These are phyloP conservation scores for Friedmanniomyces endolithicus DNA, from an alignment of 495 filamentous ascomycete species.

Conservation along the genomic window DNA sequence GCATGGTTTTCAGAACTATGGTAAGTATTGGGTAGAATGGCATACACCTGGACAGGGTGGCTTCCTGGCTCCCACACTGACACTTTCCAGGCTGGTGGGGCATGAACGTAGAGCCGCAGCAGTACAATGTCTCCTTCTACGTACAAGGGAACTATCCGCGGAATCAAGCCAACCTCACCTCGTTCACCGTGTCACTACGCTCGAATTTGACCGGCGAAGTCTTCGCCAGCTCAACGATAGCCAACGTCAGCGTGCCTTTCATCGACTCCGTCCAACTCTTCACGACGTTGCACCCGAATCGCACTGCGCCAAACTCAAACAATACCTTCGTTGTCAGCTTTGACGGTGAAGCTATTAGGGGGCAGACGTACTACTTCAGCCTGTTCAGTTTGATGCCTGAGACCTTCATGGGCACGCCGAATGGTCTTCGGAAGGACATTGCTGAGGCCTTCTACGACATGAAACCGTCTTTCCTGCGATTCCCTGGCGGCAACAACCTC, in stretches of 20 bases:
- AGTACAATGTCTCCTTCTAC: slow-evolving; percentile 27
- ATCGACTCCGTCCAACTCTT: neutral
- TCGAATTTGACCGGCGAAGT: slow-evolving; percentile 37
- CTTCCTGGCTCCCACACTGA: neutral
- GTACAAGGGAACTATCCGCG: slow-evolving; percentile 16
- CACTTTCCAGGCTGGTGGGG: slow-evolving; percentile 4
- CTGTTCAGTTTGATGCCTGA: slow-evolving; percentile 28
- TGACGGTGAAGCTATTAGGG: neutral
- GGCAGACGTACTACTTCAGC: slow-evolving; percentile 24
- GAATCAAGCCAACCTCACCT: slow-evolving; percentile 17
- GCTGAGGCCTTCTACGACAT: slow-evolving; percentile 21
- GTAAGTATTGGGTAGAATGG: neutral
- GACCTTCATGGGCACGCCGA: slow-evolving; percentile 24
- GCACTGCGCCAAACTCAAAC: slow-evolving; percentile 7
- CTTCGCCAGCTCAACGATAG: slow-evolving; percentile 29
- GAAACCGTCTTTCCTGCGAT: slow-evolving; percentile 9
- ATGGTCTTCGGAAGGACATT: slow-evolving; percentile 24
- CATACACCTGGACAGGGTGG: neutral
- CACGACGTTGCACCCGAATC: neutral
- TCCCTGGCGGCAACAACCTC: slow-evolving; percentile 26
- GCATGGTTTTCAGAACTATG: slow-evolving; percentile 23
- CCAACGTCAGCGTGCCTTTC: slow-evolving; percentile 4
- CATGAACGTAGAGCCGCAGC: slow-evolving; percentile 15
- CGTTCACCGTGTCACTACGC: slow-evolving; percentile 30
- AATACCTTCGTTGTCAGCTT: neutral